Percentiles rank a stretch among this genome's conserved stretches.
These are phyloP conservation scores for Furcasterigmium furcatum DNA, from an alignment of 2,329 filamentous ascomycete species.

Conservation along the genomic window DNA sequence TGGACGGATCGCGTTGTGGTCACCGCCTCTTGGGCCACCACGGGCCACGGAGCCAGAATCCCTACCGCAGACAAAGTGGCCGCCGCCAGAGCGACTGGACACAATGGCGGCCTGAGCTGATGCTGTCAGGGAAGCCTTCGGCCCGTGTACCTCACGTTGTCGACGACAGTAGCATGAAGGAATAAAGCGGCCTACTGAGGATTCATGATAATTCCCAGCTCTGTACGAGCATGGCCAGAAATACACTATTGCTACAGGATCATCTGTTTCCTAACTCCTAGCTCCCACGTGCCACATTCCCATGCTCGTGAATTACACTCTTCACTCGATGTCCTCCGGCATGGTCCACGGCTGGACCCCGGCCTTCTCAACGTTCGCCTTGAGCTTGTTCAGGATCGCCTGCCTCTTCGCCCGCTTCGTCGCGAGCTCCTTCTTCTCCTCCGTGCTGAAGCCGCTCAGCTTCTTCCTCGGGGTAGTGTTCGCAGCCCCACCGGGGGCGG, in stretches of 20 bases:
- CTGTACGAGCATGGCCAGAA: too few species aligned
- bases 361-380: constrained; percentile 42
- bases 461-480: constrained; percentile 55
- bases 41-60: too few species aligned
- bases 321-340: constrained; percentile 41
- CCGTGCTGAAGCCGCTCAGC: constrained; percentile 55
- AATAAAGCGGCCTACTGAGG: too few species aligned
- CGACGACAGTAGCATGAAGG: too few species aligned
- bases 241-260: neutral
- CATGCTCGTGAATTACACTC: neutral
- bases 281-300: neutral
- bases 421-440: constrained; percentile 56
- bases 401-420: constrained; percentile 50
- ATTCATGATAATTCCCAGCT: too few species aligned
- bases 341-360: constrained; percentile 48
- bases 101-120: too few species aligned
- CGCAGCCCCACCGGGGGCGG: constrained; percentile 28
- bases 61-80: too few species aligned
- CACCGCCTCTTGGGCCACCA: too few species aligned
- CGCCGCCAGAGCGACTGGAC: too few species aligned
- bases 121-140: too few species aligned
- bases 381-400: constrained; percentile 50
- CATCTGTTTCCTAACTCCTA: neutral
- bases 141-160: too few species aligned
- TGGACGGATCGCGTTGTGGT: too few species aligned